Evolutionary conservation across 2,329 filamentous ascomycete species (phyloP).

Genomic region (Fusarium succisae): DNA sequence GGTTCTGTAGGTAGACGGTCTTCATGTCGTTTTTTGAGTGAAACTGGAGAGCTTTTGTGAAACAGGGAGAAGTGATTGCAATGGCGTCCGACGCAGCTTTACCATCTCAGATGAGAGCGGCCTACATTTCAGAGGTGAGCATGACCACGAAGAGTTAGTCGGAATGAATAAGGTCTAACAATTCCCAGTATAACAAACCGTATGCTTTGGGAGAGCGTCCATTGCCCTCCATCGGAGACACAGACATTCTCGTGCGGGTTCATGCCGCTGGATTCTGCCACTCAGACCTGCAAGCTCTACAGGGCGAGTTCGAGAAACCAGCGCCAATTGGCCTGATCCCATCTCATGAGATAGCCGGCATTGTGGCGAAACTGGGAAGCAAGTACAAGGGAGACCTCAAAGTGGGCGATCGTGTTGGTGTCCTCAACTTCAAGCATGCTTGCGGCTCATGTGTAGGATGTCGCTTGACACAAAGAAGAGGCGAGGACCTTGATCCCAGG

Average conservation of each 20-base stretch:
- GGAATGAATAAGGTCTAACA: neutral
- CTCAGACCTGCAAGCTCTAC: conserved; percentile 8
- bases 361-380: neutral
- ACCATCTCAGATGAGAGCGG: neutral
- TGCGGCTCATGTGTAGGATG: conserved; percentile 5
- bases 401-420: neutral
- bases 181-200: neutral
- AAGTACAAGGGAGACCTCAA: neutral
- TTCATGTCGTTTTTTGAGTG: neutral
- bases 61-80: neutral
- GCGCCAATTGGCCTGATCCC: conserved; percentile 11
- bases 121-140: conserved; percentile 1
- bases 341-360: neutral
- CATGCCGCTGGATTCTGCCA: conserved; percentile 12
- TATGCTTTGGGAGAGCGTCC: conserved; percentile 5
- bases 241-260: neutral
- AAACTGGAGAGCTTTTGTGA: neutral
- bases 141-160: too few species aligned
- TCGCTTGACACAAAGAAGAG: neutral
- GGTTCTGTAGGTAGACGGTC: neutral
- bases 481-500: conserved; percentile 2
- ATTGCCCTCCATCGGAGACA: neutral
- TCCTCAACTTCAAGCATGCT: conserved; percentile 13
- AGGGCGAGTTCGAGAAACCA: conserved; percentile 13
- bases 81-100: neutral